phyloP scores from a whole-genome alignment of 352 stramenopile species.

The Pythium grandisporangium region DNA sequence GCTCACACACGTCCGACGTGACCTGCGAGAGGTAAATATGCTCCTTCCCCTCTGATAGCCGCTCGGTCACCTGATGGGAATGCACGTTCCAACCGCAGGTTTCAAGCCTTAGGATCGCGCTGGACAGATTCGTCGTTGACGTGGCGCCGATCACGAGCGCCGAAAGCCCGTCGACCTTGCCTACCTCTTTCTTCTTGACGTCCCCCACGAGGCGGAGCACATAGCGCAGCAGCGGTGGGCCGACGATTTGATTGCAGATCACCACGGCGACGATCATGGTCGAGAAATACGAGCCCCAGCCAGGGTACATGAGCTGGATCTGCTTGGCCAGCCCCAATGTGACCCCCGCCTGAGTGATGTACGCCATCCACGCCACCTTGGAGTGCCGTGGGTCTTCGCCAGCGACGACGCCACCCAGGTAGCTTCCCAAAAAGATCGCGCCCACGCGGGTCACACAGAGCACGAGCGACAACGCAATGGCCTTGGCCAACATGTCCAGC shows the following conservation, averaged over 20 bases:
- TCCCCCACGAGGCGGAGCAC: constrained; percentile 43
- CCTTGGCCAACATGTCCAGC: constrained; percentile 54
- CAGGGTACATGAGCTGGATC: constrained; percentile 58
- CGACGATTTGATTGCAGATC: constrained; percentile 60
- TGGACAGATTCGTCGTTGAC: constrained; percentile 16
- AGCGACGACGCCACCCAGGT: constrained; percentile 30
- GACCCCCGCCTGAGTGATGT: constrained; percentile 60
- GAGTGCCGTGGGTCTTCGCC: constrained; percentile 31
- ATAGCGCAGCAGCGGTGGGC: constrained; percentile 45
- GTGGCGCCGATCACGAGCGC: constrained; percentile 23
- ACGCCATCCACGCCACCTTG: constrained; percentile 64
- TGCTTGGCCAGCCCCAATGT: constrained; percentile 63
- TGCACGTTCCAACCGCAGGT: constrained; percentile 54
- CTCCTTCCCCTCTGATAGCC: constrained; percentile 15
- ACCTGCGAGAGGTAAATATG: constrained; percentile 13
- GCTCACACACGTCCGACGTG: constrained; percentile 17
- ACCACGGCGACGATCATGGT: constrained; percentile 69
- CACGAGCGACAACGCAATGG: constrained; percentile 38
- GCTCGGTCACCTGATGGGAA: constrained; percentile 25
- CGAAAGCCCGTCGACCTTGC: constrained; percentile 44
- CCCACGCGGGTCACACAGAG: constrained; percentile 39
- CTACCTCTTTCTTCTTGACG: constrained; percentile 42
- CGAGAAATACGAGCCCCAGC: constrained; percentile 62
- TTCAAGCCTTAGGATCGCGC: constrained; percentile 36
- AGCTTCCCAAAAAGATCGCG: constrained; percentile 55